Conservation (phyloP, 2,329 filamentous ascomycete genomes). For the Cladosporium sp. region DNA sequence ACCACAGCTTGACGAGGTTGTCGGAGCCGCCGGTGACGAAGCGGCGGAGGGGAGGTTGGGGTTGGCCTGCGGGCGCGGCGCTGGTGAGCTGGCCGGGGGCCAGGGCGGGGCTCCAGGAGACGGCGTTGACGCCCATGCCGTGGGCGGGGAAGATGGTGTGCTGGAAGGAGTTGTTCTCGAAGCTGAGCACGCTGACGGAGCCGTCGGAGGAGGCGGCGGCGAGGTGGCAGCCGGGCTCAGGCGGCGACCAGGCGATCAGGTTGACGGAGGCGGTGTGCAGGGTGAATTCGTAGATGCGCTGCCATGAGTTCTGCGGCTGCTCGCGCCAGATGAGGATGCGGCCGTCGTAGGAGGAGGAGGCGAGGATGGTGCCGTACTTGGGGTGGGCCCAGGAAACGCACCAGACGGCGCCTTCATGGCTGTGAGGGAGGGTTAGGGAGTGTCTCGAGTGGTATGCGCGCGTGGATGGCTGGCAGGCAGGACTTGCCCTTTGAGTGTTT, state of each 20-base stretch:
- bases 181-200: constrained; percentile 89
- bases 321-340: constrained; percentile 99
- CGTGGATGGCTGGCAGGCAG: not conserved
- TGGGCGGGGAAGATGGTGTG: constrained; percentile 89
- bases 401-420: constrained; percentile 97
- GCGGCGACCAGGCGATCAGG: constrained; percentile 95
- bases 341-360: constrained; percentile 92
- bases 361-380: constrained; percentile 97
- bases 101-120: constrained; percentile 89
- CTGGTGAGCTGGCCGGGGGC: constrained; percentile 81
- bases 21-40: constrained; percentile 96
- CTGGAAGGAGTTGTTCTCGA: constrained; percentile 92
- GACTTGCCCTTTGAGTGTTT: constrained; percentile 88
- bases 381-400: constrained; percentile 97
- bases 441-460: not conserved
- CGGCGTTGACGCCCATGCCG: constrained; percentile 90
- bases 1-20: constrained; percentile 92
- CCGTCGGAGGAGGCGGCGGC: constrained; percentile 94
- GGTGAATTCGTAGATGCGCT: constrained; percentile 88
- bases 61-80: constrained; percentile 51
- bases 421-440: constrained; percentile 12
- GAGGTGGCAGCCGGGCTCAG: constrained; percentile 90
- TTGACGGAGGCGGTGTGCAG: constrained; percentile 96
- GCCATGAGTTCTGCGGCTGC: constrained; percentile 56
- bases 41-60: constrained; percentile 62